Evolutionary conservation across 768 basidiomycete species (phyloP).

Genomic region (Leccinum boreale): DNA sequence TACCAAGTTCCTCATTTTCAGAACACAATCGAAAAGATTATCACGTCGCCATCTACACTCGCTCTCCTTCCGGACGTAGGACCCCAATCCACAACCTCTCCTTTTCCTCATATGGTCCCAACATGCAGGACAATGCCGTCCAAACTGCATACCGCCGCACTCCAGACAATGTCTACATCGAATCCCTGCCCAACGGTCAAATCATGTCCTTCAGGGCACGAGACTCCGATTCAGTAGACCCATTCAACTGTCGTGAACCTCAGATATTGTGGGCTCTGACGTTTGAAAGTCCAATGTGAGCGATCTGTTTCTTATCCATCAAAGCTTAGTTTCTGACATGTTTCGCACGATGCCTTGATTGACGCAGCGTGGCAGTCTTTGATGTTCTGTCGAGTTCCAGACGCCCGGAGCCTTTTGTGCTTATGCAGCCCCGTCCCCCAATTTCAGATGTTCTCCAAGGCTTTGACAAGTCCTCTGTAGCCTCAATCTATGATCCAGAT

Average conservation of each 20-base stretch:
- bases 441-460: constrained; percentile 68
- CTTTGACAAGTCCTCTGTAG: constrained; percentile 31
- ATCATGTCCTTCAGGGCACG: constrained; percentile 68
- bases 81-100: constrained; percentile 74
- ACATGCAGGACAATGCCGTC: constrained; percentile 73
- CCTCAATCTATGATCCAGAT: constrained; percentile 44
- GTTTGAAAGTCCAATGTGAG: constrained; percentile 70
- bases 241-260: constrained; percentile 32
- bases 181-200: constrained; percentile 75
- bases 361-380: constrained; percentile 72
- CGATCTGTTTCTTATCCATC: constrained; percentile 3
- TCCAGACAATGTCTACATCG: constrained; percentile 77
- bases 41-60: constrained; percentile 78
- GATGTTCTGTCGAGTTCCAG: constrained; percentile 57
- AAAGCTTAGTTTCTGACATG: background rate
- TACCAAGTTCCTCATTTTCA: background rate
- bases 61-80: constrained; percentile 34
- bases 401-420: constrained; percentile 65
- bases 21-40: constrained; percentile 60
- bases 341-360: background rate
- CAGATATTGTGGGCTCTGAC: constrained; percentile 55
- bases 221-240: constrained; percentile 21
- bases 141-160: constrained; percentile 75
- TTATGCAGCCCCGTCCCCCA: constrained; percentile 82
- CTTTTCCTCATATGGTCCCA: constrained; percentile 92